These are phyloP conservation scores for Candida nanaspora DNA, from an alignment of 805 yeast genomes.

Conservation along the genomic window DNA sequence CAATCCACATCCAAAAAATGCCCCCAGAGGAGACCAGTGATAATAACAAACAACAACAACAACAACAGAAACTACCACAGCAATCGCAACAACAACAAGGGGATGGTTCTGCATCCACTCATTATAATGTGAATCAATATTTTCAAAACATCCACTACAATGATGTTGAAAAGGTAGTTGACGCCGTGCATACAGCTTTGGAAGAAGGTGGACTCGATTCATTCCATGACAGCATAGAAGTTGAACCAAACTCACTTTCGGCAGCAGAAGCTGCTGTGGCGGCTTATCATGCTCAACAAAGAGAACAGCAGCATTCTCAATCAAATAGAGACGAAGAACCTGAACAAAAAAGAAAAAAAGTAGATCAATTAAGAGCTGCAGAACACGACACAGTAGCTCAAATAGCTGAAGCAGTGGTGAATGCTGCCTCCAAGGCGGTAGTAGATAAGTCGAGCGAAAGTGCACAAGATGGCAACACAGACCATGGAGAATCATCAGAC, in stretches of 20 bases:
- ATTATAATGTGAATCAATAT: slow-evolving; percentile 2
- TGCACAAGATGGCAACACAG: background rate
- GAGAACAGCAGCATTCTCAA: background rate
- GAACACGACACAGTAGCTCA: background rate
- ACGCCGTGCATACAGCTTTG: slow-evolving; percentile 2
- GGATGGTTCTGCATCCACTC: background rate
- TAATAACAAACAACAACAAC: background rate
- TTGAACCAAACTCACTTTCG: background rate
- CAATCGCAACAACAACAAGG: background rate
- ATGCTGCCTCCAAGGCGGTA: background rate
- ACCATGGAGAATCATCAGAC: background rate
- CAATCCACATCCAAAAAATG: background rate
- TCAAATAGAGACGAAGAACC: background rate
- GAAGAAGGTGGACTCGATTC: background rate
- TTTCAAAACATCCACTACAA: slow-evolving; percentile 2
- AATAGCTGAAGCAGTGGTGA: slow-evolving; percentile 1
- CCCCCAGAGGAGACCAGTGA: background rate
- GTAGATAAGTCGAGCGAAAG: background rate
- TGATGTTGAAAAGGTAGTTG: slow-evolving; percentile 3
- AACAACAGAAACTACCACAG: background rate
- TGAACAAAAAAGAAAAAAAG: background rate
- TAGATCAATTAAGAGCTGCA: background rate
- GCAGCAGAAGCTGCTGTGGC: slow-evolving; percentile 3
- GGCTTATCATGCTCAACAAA: slow-evolving; percentile 2
- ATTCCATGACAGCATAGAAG: background rate